Conservation (phyloP, 108 stramenopile species). For the Nannochloropsis granulata region DNA sequence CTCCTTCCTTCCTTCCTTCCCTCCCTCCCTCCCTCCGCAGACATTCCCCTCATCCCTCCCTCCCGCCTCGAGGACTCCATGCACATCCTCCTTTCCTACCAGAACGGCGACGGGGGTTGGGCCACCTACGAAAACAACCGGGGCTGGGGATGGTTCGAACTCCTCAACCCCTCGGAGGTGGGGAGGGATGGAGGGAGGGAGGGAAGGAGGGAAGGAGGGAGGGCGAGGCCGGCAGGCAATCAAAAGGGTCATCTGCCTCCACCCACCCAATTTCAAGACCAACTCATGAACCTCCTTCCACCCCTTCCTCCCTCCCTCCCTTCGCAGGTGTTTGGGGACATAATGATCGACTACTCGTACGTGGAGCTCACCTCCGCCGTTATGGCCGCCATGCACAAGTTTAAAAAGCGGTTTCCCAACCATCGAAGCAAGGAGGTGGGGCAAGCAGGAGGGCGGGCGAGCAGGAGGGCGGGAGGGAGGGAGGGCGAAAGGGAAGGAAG, state of each 20-base stretch:
- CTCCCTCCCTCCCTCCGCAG: too few species aligned
- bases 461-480: neutral
- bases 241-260: neutral
- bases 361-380: constrained; percentile 93
- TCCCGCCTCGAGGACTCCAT: too few species aligned
- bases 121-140: constrained; percentile 98
- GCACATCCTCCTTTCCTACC: constrained; percentile 4
- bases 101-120: constrained; percentile 96
- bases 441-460: neutral
- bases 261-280: neutral
- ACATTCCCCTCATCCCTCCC: too few species aligned
- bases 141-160: constrained; percentile 42
- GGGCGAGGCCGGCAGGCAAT: neutral
- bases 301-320: constrained; percentile 36
- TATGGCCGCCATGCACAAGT: constrained; percentile 74
- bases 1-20: too few species aligned
- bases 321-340: constrained; percentile 93
- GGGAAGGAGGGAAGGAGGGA: neutral
- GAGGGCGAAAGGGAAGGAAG: neutral
- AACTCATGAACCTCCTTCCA: neutral
- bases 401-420: constrained; percentile 53
- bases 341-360: constrained; percentile 99
- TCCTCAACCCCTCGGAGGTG: too few species aligned
- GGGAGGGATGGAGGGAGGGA: neutral
- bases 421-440: constrained; percentile 59